Percentiles rank a stretch among this genome's conserved stretches.
These are phyloP conservation scores for Pseudogymnoascus sp. DNA, from an alignment of 2,329 filamentous ascomycete genomes.

Conservation along the genomic window DNA sequence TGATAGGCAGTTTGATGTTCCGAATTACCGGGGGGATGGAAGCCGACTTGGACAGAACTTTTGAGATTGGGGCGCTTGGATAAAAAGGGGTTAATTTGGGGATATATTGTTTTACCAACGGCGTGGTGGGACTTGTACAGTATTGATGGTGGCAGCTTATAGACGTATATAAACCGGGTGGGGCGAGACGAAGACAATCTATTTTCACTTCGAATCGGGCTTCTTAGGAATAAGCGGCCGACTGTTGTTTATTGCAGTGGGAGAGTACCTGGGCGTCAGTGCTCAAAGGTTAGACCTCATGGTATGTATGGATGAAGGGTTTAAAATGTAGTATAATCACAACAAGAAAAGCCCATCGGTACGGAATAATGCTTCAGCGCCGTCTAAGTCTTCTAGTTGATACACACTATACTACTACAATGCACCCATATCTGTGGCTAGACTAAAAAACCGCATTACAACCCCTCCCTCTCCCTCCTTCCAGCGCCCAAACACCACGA, in stretches of 20 bases:
- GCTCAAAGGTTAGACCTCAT: not conserved
- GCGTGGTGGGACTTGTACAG: not conserved
- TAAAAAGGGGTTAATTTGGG: not conserved
- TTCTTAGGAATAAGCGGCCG: not conserved
- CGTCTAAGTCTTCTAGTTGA: slow-evolving; percentile 2
- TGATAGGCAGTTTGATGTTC: not conserved
- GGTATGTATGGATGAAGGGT: not conserved
- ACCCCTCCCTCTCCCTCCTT: not conserved
- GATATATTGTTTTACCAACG: not conserved
- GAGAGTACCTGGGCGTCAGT: not conserved
- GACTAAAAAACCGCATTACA: slow-evolving; percentile 7
- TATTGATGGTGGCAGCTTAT: not conserved
- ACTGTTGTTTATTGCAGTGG: not conserved
- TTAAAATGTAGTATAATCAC: not conserved
- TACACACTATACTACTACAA: slow-evolving; percentile 10
- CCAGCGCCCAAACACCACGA: slow-evolving; percentile 7
- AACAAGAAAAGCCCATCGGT: not conserved
- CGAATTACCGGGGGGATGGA: not conserved
- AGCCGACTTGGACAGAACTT: slow-evolving; percentile 2
- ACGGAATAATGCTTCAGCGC: not conserved
- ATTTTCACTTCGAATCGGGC: not conserved
- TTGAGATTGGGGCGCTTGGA: not conserved
- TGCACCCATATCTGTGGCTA: not conserved
- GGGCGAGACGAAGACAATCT: not conserved
- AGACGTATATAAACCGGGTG: not conserved